A percentile compares a stretch with the other conserved stretches of the same genome.
Conservation (phyloP, 83 land plant genomes). For the Picea abies region DNA sequence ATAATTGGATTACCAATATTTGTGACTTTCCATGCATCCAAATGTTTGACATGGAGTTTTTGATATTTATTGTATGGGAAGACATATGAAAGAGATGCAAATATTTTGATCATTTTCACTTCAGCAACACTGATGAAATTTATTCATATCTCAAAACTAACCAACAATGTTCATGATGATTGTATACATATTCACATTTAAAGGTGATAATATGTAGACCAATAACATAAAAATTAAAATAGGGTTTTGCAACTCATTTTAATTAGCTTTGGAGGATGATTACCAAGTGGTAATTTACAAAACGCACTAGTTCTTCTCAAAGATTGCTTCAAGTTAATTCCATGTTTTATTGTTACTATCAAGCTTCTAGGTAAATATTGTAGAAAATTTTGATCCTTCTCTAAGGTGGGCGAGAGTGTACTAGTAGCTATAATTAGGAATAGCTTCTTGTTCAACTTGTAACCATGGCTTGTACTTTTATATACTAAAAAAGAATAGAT, state of each 20-base stretch:
- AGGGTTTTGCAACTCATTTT: conserved; percentile 42
- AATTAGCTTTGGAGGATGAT: conserved; percentile 76
- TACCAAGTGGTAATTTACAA: conserved; percentile 74
- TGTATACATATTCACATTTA: neutral
- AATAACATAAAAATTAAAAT: neutral
- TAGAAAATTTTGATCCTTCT: too few species aligned
- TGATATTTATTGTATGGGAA: neutral
- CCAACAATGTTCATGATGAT: neutral
- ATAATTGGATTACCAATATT: neutral
- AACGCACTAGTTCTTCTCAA: conserved; percentile 84
- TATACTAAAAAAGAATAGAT: too few species aligned
- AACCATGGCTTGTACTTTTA: too few species aligned
- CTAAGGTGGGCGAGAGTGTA: too few species aligned
- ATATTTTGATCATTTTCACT: neutral
- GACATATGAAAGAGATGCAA: neutral
- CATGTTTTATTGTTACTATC: conserved; percentile 60
- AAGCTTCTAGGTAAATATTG: conserved; percentile 17
- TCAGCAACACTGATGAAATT: too few species aligned
- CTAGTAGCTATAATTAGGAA: too few species aligned
- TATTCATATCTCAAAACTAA: conserved; percentile 1
- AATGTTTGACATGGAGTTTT: neutral
- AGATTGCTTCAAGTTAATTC: conserved; percentile 76
- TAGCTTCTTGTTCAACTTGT: too few species aligned
- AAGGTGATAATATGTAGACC: neutral
- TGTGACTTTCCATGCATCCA: neutral